Evolutionary conservation across 176 grass and related monocot species (phyloP), one percentile per base, ranked within the genome.

Genomic region (Musa schizocarpa): DNA sequence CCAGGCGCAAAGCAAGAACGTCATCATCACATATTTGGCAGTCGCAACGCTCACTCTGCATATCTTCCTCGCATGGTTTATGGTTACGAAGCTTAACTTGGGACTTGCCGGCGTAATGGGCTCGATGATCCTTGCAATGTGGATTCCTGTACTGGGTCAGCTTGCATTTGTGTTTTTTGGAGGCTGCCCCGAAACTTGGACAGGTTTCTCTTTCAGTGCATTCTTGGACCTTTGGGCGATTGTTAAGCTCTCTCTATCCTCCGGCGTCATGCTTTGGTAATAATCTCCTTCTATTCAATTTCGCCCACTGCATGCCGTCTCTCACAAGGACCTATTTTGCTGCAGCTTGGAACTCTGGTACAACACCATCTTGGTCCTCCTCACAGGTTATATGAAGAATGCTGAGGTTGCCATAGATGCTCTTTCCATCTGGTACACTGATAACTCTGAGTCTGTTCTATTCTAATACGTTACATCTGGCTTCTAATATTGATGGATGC

Each of bases 321-420:
- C 0, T 52, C 8, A 23, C 74, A 13, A 29, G 51, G 66, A 56
- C 8, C 54, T 52, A 13, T 79, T 63, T 7, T 72, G 24, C 1
- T 88, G 58, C 73, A 93, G 94, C 79, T 78, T 97, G 82, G 90
- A 97, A 83, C 53, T 87, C 14, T 98, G 94, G 94, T 98, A 98
- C 84, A 89, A 69, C 75, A 91, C 88, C 21, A 79, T 93, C 49
- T 63, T 98, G 76, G 86, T 93, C 75, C 85, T 98, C 53, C 84
- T 98, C 14, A 98, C 94, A 0, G 88, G 94, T 12, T 85, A 98
- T 19, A 86, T 93, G 85, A 80, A 87, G 78, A 84, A 98, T 54
- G 88, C 88, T 22, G 90, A 93, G 78, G 23, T 98, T 20, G 88
- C 94, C 50, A 82, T 98, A 53, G 94, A 90, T 68, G 90, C 94